phyloP scores from a whole-genome alignment of 257 asterid genomes.

The Linderniella brevidens region DNA sequence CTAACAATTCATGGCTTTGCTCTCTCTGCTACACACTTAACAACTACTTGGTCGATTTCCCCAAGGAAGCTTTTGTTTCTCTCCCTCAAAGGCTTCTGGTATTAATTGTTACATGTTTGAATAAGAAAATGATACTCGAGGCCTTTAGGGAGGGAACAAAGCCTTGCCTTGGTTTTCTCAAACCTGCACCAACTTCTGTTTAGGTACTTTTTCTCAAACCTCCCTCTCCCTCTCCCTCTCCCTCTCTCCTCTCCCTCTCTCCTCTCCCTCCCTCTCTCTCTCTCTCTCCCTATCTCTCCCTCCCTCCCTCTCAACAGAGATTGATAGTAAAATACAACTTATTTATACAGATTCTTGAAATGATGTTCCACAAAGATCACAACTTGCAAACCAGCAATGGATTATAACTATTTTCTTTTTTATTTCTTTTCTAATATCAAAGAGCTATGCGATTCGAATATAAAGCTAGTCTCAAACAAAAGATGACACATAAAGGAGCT shows the following conservation, averaged over 20 bases:
- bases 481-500: too few species aligned
- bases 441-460: too few species aligned
- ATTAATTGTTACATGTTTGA: slow-evolving; percentile 10
- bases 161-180: slow-evolving; percentile 15
- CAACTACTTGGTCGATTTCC: not conserved
- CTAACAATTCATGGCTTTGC: slow-evolving; percentile 24
- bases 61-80: slow-evolving; percentile 37
- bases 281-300: too few species aligned
- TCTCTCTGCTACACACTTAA: not conserved
- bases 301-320: too few species aligned
- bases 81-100: slow-evolving; percentile 49
- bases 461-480: too few species aligned
- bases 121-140: slow-evolving; percentile 7
- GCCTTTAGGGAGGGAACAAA: slow-evolving; percentile 22
- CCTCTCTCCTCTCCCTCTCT: too few species aligned
- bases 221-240: too few species aligned
- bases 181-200: not conserved
- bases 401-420: too few species aligned
- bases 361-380: slow-evolving; percentile 3
- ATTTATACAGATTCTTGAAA: not conserved
- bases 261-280: too few species aligned
- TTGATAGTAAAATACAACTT: not conserved
- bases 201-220: not conserved
- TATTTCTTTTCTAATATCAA: too few species aligned
- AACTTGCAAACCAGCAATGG: slow-evolving; percentile 3